phyloP scores from a whole-genome alignment of 257 asterid species.

The Anisodus tanguticus region DNA sequence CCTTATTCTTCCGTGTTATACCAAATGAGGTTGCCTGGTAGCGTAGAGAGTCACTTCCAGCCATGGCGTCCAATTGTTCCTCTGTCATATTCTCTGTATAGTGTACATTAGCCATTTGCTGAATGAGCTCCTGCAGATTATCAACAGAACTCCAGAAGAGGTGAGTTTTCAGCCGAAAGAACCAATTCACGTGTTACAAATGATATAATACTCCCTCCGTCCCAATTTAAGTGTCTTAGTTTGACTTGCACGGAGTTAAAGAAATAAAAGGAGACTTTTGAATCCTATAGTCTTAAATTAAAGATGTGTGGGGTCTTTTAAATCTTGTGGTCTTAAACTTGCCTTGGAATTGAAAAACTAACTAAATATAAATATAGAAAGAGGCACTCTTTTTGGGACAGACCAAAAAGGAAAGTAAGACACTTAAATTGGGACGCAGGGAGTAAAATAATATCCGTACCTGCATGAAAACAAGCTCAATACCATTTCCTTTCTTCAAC shows the following conservation, averaged over 20 bases:
- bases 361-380: too few species aligned
- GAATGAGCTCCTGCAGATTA: slow-evolving; percentile 83
- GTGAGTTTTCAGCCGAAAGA: slow-evolving; percentile 21
- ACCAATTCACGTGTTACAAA: slow-evolving; percentile 27
- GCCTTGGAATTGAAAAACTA: too few species aligned
- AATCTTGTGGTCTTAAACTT: too few species aligned
- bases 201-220: background rate
- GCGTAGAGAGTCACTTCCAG: slow-evolving; percentile 98
- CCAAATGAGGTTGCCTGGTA: slow-evolving; percentile 99
- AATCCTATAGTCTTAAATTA: too few species aligned
- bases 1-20: slow-evolving; percentile 90
- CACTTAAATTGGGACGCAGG: background rate
- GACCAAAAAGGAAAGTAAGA: too few species aligned
- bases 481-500: slow-evolving; percentile 94
- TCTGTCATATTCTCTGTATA: slow-evolving; percentile 99
- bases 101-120: slow-evolving; percentile 99
- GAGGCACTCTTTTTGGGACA: too few species aligned
- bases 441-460: slow-evolving; percentile 38
- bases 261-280: too few species aligned
- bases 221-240: too few species aligned
- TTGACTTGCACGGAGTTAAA: too few species aligned
- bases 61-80: slow-evolving; percentile 98
- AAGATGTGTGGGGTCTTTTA: too few species aligned
- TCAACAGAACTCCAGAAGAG: slow-evolving; percentile 37
- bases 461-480: slow-evolving; percentile 97